Percentiles rank a stretch among this genome's conserved stretches.
Conservation (phyloP, 2,329 filamentous ascomycete species). For the Triangularia verruculosa region DNA sequence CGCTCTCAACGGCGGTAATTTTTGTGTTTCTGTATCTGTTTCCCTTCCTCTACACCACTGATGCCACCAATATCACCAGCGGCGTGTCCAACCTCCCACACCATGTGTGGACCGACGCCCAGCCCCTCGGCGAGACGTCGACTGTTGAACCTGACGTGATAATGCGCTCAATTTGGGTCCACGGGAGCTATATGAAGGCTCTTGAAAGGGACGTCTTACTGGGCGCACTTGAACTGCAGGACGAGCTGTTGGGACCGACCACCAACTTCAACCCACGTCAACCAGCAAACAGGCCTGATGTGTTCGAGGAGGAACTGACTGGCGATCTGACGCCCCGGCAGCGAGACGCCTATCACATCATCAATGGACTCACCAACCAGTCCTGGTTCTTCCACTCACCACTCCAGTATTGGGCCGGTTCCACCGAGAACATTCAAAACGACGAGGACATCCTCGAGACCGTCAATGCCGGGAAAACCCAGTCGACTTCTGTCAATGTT, state of each 20-base stretch:
- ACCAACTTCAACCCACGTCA: constrained; percentile 51
- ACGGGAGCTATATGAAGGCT: constrained; percentile 76
- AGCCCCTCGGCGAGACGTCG: constrained; percentile 54
- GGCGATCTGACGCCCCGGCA: constrained; percentile 42
- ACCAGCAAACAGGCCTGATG: constrained; percentile 29
- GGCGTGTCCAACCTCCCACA: constrained; percentile 70
- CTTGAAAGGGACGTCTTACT: constrained; percentile 63
- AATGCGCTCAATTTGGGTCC: constrained; percentile 79
- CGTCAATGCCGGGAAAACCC: constrained; percentile 62
- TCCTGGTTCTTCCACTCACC: constrained; percentile 83
- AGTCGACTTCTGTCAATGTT: constrained; percentile 66
- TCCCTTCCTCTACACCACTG: constrained; percentile 69
- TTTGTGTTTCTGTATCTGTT: constrained; percentile 71
- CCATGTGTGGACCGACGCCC: constrained; percentile 77
- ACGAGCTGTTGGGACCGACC: constrained; percentile 63
- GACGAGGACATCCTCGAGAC: constrained; percentile 66
- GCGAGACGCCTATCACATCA: constrained; percentile 56
- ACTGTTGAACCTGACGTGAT: constrained; percentile 64
- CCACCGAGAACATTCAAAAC: constrained; percentile 50
- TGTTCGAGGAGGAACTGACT: constrained; percentile 24
- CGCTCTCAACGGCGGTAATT: constrained; percentile 70
- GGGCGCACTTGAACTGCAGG: constrained; percentile 66
- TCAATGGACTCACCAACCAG: constrained; percentile 58
- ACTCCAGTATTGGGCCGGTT: constrained; percentile 75
- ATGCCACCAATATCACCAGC: constrained; percentile 68